phyloP scores from a whole-genome alignment of 2,329 filamentous ascomycete species.

The Curvularia sp. region DNA sequence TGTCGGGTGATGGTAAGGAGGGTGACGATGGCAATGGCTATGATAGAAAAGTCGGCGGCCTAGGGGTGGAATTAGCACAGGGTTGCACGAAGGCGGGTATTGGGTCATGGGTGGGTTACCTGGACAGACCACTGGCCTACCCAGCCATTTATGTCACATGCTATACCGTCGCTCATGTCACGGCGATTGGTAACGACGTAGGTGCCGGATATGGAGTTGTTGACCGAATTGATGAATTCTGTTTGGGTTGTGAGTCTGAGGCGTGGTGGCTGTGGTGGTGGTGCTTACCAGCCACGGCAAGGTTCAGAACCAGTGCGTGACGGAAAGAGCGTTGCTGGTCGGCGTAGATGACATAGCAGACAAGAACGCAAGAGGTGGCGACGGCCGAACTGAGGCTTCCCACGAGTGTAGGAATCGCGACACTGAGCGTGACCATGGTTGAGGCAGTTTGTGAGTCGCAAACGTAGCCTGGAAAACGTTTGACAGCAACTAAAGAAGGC shows the following conservation, averaged over 20 bases:
- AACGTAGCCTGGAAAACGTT: neutral
- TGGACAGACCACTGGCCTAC: constrained; percentile 54
- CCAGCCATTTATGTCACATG: constrained; percentile 56
- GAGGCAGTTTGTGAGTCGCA: neutral
- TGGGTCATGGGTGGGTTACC: constrained; percentile 24
- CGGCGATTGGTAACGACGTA: constrained; percentile 40
- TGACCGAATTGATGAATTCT: constrained; percentile 50
- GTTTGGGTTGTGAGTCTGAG: neutral
- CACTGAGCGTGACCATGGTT: constrained; percentile 6
- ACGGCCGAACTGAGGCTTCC: constrained; percentile 33
- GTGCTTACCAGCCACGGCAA: constrained; percentile 29
- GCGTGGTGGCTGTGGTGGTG: neutral
- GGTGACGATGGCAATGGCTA: constrained; percentile 56
- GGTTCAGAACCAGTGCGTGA: constrained; percentile 35
- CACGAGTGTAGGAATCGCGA: constrained; percentile 29
- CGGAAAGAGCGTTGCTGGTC: constrained; percentile 31
- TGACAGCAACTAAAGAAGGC: neutral
- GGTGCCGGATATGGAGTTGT: constrained; percentile 55
- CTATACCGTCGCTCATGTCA: constrained; percentile 38
- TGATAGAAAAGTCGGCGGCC: constrained; percentile 52
- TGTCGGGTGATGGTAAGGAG: constrained; percentile 52
- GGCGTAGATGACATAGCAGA: constrained; percentile 27
- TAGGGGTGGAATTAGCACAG: constrained; percentile 1
- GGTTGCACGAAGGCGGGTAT: neutral
- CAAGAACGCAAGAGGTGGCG: constrained; percentile 28